A percentile compares a stretch with the other conserved stretches of the same genome.
Conservation (phyloP, 1,284 basidiomycete genomes). For the Takashimella koratensis region DNA sequence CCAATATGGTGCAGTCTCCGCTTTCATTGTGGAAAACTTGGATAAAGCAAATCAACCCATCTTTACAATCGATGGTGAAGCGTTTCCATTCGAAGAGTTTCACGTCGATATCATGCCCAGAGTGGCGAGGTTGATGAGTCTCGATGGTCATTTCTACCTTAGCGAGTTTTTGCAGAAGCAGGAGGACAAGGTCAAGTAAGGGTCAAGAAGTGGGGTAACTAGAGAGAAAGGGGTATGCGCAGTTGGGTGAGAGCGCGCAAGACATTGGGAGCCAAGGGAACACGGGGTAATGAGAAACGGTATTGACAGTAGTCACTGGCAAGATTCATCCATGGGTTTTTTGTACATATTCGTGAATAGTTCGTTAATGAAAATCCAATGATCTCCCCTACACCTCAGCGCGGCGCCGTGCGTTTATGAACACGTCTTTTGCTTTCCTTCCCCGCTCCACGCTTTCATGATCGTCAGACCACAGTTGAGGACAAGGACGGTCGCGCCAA, state of each 20-base stretch:
- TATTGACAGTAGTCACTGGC: no score
- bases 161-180: conserved; percentile 28
- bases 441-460: conserved; percentile 67
- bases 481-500: conserved; percentile 74
- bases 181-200: neutral
- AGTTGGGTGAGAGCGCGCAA: neutral
- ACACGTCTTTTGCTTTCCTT: conserved; percentile 52
- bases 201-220: no score
- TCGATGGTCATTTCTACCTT: conserved; percentile 58
- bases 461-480: conserved; percentile 72
- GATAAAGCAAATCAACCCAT: conserved; percentile 55
- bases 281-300: no score
- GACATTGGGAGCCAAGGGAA: no score
- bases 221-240: no score
- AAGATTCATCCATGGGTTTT: no score
- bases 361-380: neutral
- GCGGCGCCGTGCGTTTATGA: no score
- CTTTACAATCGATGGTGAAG: conserved; percentile 68
- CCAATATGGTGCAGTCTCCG: conserved; percentile 39
- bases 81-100: conserved; percentile 71
- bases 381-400: neutral
- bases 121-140: conserved; percentile 66
- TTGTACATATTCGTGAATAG: no score
- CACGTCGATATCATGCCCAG: conserved; percentile 76
- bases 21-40: conserved; percentile 69